These are phyloP conservation scores for Blastobotrys attinorum DNA, from an alignment of 805 yeast species.

Conservation along the genomic window DNA sequence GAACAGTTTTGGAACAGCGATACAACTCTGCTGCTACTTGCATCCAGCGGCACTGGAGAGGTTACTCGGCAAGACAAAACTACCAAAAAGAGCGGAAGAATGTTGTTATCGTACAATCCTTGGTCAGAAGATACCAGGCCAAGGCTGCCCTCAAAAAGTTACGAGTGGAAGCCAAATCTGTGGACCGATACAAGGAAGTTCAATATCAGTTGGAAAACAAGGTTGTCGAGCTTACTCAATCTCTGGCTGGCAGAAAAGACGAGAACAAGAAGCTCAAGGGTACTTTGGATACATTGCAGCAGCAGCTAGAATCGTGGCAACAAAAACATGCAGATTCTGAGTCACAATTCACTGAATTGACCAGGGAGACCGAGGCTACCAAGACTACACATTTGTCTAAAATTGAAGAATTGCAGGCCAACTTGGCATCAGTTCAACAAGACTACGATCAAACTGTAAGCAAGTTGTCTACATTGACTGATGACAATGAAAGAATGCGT, in stretches of 20 bases:
- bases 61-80: constrained; percentile 50
- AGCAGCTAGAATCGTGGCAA: constrained; percentile 24
- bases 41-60: constrained; percentile 70
- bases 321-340: constrained; percentile 22
- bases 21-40: constrained; percentile 56
- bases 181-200: constrained; percentile 80
- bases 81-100: constrained; percentile 43
- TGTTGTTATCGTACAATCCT: constrained; percentile 66
- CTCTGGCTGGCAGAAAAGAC: constrained; percentile 66
- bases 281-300: constrained; percentile 42
- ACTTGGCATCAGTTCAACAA: constrained; percentile 19
- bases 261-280: constrained; percentile 68
- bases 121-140: constrained; percentile 71
- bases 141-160: constrained; percentile 50
- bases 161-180: constrained; percentile 86
- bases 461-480: constrained; percentile 25
- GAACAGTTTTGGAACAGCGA: constrained; percentile 40
- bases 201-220: constrained; percentile 92
- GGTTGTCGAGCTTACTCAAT: constrained; percentile 91
- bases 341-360: constrained; percentile 21
- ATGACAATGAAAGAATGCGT: constrained; percentile 21
- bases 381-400: constrained; percentile 14
- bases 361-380: constrained; percentile 21
- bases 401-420: constrained; percentile 14
- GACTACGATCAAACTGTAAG: constrained; percentile 21